Evolutionary conservation across 2,329 filamentous ascomycete species (phyloP).

Genomic region (Alternaria triticina): DNA sequence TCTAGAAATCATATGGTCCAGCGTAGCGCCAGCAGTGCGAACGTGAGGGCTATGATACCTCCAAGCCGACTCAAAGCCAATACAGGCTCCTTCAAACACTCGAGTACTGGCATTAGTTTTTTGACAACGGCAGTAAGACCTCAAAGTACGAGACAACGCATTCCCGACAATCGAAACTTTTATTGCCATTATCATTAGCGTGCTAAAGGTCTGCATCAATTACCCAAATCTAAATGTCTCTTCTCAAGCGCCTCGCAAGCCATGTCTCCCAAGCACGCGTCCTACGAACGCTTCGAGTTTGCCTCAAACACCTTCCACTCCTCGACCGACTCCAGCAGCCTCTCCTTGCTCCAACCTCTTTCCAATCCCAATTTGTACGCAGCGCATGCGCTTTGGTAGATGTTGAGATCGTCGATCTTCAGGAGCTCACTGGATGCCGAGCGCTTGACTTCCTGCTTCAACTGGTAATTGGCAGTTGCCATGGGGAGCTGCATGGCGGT

Average conservation of each 20-base stretch:
- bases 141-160: not conserved
- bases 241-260: not conserved
- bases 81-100: too few species aligned
- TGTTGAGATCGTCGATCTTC: not conserved
- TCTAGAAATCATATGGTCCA: conserved; percentile 75
- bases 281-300: not conserved
- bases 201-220: not conserved
- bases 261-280: not conserved
- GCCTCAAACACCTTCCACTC: not conserved
- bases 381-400: not conserved
- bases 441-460: not conserved
- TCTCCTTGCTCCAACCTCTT: conserved; percentile 1
- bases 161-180: not conserved
- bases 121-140: not conserved
- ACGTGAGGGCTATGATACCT: conserved; percentile 67
- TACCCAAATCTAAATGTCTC: not conserved
- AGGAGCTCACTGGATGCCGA: not conserved
- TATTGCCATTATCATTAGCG: not conserved
- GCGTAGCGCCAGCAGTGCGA: conserved; percentile 70
- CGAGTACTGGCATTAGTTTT: too few species aligned
- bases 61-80: conserved; percentile 69
- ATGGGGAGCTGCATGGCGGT: not conserved
- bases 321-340: not conserved
- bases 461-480: not conserved
- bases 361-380: not conserved